phyloP scores from a whole-genome alignment of 1,284 basidiomycete genomes.

The Hymenochaete sp. region DNA sequence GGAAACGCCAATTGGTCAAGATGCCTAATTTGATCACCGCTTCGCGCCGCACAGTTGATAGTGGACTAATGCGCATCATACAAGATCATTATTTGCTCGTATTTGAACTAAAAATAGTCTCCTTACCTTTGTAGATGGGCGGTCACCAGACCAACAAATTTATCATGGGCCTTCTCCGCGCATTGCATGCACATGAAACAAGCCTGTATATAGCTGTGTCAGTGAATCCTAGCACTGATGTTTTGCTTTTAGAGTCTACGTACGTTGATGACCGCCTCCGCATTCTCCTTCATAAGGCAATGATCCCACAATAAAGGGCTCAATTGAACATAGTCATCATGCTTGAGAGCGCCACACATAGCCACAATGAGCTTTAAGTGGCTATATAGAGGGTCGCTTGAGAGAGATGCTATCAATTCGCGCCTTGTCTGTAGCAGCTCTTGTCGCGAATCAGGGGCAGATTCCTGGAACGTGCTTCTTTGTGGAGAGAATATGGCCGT shows the following conservation, averaged over 20 bases:
- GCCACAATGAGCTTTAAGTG: conserved; percentile 51
- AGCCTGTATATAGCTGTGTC: conserved; percentile 32
- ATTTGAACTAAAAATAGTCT: conserved; percentile 1
- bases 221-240: background rate
- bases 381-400: conserved; percentile 37
- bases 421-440: conserved; percentile 28
- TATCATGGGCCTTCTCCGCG: conserved; percentile 48
- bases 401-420: conserved; percentile 35
- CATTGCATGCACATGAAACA: conserved; percentile 65
- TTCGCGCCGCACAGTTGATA: conserved; percentile 36
- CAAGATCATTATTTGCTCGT: conserved; percentile 2
- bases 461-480: conserved; percentile 20
- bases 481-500: conserved; percentile 33
- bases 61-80: no score
- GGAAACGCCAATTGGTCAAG: conserved; percentile 56
- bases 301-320: conserved; percentile 48
- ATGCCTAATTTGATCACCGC: conserved; percentile 46
- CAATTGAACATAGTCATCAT: conserved; percentile 40
- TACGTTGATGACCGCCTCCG: conserved; percentile 43
- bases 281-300: conserved; percentile 36
- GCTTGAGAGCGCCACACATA: conserved; percentile 43
- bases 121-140: conserved; percentile 5
- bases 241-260: conserved; percentile 21
- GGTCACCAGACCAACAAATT: conserved; percentile 31
- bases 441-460: conserved; percentile 21